A percentile compares a stretch with the other conserved stretches of the same genome.
phyloP scores from a whole-genome alignment of 2,329 filamentous ascomycete genomes.

The Neofusicoccum sp. region DNA sequence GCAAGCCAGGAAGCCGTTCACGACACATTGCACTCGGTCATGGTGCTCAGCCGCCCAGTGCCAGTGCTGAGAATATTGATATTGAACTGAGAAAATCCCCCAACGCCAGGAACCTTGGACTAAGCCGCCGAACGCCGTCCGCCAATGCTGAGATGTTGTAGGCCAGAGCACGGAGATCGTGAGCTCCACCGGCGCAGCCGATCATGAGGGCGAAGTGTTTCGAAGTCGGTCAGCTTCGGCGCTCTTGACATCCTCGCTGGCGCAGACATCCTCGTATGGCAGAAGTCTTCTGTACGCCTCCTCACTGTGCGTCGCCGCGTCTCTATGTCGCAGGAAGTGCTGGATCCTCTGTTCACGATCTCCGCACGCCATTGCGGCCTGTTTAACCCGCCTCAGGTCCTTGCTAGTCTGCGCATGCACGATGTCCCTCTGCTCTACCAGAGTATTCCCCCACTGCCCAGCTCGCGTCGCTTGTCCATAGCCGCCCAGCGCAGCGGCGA shows the following conservation, averaged over 20 bases:
- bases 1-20: background rate
- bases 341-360: constrained; percentile 61
- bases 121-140: background rate
- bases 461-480: constrained; percentile 71
- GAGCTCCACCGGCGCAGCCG: background rate
- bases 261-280: constrained; percentile 46
- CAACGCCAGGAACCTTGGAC: background rate
- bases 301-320: constrained; percentile 41
- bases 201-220: background rate
- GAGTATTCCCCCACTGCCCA: constrained; percentile 58
- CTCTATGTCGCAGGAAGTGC: constrained; percentile 64
- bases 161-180: background rate
- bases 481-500: constrained; percentile 67
- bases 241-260: constrained; percentile 39
- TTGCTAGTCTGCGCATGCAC: constrained; percentile 66
- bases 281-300: constrained; percentile 47
- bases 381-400: constrained; percentile 56
- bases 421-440: constrained; percentile 66
- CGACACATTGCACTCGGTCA: background rate
- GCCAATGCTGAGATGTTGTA: background rate
- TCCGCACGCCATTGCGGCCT: constrained; percentile 49
- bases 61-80: background rate
- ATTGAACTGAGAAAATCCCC: background rate
- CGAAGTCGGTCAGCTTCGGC: background rate
- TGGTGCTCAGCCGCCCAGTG: background rate